phyloP scores from a whole-genome alignment of 2,329 filamentous ascomycete species.

The Endothia cerciana region DNA sequence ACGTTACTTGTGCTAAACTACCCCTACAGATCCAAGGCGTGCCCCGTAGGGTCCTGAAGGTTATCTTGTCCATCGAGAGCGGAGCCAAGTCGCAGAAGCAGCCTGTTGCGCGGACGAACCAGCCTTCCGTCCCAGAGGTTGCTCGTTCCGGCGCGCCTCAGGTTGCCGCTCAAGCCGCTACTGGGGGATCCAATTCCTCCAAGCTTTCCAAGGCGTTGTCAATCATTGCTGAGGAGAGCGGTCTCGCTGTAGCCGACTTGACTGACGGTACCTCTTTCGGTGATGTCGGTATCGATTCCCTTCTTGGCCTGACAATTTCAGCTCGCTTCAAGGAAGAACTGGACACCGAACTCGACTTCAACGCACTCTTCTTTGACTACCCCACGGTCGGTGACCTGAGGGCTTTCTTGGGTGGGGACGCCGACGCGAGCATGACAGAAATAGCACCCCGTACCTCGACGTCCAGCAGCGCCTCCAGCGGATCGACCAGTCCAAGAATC shows the following conservation, averaged over 20 bases:
- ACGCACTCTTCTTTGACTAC: constrained; percentile 36
- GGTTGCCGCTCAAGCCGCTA: too few species aligned
- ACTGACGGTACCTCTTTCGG: neutral
- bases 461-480: neutral
- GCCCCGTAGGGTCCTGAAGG: constrained; percentile 39
- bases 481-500: too few species aligned
- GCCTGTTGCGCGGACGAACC: too few species aligned
- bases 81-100: constrained; percentile 1
- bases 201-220: neutral
- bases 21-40: constrained; percentile 51
- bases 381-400: constrained; percentile 31
- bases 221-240: constrained; percentile 9
- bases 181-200: too few species aligned
- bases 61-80: constrained; percentile 33
- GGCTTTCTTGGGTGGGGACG: neutral
- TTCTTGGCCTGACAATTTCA: constrained; percentile 4
- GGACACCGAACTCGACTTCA: constrained; percentile 25
- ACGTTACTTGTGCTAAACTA: constrained; percentile 58
- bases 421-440: too few species aligned
- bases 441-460: too few species aligned
- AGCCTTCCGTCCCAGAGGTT: too few species aligned
- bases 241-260: constrained; percentile 3
- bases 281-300: constrained; percentile 12
- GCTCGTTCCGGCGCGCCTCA: too few species aligned
- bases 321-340: constrained; percentile 13